A percentile compares a stretch with the other conserved stretches of the same genome.
phyloP scores from a whole-genome alignment of 2,329 filamentous ascomycete genomes.

The Hypoxylon sp. region DNA sequence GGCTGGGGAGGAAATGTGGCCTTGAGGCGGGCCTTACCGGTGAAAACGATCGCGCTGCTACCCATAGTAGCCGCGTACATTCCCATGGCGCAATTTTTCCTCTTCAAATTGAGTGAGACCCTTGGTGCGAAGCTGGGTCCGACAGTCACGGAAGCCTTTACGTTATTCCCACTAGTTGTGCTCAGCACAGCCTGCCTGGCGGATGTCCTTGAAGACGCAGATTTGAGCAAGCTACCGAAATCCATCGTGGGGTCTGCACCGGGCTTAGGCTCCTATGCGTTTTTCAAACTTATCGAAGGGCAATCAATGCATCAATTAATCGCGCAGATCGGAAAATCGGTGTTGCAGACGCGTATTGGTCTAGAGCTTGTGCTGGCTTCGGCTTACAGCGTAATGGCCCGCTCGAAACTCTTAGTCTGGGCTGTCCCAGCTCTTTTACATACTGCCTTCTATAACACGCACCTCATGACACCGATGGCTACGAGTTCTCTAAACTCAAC shows the following conservation, averaged over 20 bases:
- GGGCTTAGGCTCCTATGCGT: slow-evolving; percentile 75
- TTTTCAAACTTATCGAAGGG: slow-evolving; percentile 70
- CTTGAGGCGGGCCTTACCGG: slow-evolving; percentile 64
- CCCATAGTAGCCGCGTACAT: slow-evolving; percentile 83
- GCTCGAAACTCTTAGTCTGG: slow-evolving; percentile 77
- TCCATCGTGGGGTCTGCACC: slow-evolving; percentile 75
- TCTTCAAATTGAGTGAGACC: slow-evolving; percentile 76
- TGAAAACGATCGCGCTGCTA: slow-evolving; percentile 69
- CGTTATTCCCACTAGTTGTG: slow-evolving; percentile 78
- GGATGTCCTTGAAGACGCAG: slow-evolving; percentile 73
- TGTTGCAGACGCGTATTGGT: slow-evolving; percentile 79
- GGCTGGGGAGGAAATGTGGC: slow-evolving; percentile 79
- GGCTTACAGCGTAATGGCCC: slow-evolving; percentile 75
- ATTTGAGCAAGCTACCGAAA: slow-evolving; percentile 68
- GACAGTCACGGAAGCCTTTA: slow-evolving; percentile 79
- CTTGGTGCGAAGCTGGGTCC: slow-evolving; percentile 82
- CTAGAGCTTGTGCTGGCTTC: slow-evolving; percentile 78
- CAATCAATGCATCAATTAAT: slow-evolving; percentile 60
- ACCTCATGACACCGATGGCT: slow-evolving; percentile 74
- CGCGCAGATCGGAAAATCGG: slow-evolving; percentile 70
- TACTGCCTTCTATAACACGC: slow-evolving; percentile 79
- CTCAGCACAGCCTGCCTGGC: slow-evolving; percentile 76
- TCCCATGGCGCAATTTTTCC: slow-evolving; percentile 78
- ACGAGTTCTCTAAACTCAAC: slow-evolving; percentile 76
- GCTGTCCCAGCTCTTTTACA: slow-evolving; percentile 81